Conservation (phyloP, 192 early-diverging fungal species). For the Entomortierella parvispora region DNA sequence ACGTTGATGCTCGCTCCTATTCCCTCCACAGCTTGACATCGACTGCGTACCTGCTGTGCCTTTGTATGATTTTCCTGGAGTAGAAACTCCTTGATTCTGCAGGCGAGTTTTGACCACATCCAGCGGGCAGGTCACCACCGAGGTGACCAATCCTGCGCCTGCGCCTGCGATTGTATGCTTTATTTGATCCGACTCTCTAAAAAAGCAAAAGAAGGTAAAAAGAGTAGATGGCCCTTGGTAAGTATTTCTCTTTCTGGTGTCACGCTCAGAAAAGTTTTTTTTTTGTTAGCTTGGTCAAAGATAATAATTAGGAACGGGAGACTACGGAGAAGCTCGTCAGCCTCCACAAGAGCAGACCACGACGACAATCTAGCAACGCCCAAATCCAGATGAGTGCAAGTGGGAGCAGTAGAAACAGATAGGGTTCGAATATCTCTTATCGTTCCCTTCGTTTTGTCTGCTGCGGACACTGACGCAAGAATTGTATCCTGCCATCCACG, state of each 20-base stretch:
- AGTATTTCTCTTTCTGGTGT: constrained; percentile 4
- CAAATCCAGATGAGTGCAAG: no score
- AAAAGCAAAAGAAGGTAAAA: neutral
- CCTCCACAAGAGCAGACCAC: no score
- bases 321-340: no score
- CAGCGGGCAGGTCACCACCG: constrained; percentile 88
- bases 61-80: constrained; percentile 57
- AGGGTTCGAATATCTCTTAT: no score
- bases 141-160: constrained; percentile 81
- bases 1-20: neutral
- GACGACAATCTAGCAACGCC: no score
- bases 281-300: no score
- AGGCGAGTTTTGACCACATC: constrained; percentile 95
- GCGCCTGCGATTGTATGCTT: constrained; percentile 87
- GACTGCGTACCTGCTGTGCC: constrained; percentile 71
- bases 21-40: no score
- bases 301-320: no score
- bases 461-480: no score
- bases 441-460: no score
- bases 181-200: constrained; percentile 62
- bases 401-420: no score
- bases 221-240: neutral
- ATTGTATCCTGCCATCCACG: no score
- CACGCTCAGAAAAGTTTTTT: neutral
- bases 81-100: constrained; percentile 79